Conservation (phyloP, 768 basidiomycete genomes). For the Mrakia gelida region DNA sequence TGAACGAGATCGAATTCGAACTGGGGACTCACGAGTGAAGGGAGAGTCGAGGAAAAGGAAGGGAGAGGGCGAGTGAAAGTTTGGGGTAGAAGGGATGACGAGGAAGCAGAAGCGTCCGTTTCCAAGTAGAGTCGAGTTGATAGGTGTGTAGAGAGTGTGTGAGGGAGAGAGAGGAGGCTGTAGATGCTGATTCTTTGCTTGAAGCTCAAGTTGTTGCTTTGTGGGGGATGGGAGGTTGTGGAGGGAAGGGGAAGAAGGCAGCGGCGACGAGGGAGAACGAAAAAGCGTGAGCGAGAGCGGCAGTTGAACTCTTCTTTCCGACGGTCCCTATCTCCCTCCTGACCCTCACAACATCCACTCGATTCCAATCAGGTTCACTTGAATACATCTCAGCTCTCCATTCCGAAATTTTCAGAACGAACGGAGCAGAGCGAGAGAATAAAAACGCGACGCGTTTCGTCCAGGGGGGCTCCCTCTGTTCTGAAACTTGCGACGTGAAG, state of each 20-base stretch:
- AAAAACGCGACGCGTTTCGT: no score
- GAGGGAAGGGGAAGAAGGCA: not conserved
- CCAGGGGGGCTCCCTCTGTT: no score
- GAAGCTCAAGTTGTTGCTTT: not conserved
- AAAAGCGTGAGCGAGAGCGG: not conserved
- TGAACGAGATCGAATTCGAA: not conserved
- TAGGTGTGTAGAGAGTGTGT: not conserved
- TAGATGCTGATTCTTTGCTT: not conserved
- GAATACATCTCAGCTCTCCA: no score
- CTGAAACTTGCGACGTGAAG: no score
- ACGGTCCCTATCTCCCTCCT: no score
- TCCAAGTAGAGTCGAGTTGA: not conserved
- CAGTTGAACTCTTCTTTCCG: not conserved
- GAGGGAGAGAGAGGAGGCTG: not conserved
- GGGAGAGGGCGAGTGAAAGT: not conserved
- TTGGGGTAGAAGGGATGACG: not conserved
- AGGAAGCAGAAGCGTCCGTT: not conserved
- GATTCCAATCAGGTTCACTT: no score
- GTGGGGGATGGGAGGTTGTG: not conserved
- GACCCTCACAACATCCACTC: no score
- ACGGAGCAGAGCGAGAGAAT: no score
- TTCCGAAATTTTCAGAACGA: no score
- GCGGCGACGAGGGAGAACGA: not conserved
- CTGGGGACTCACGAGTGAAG: not conserved
- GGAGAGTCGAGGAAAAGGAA: not conserved